Evolutionary conservation across 75 land plant genomes (phyloP), one percentile per base, ranked within the genome.

Genomic region (Pinus tabuliformis): DNA sequence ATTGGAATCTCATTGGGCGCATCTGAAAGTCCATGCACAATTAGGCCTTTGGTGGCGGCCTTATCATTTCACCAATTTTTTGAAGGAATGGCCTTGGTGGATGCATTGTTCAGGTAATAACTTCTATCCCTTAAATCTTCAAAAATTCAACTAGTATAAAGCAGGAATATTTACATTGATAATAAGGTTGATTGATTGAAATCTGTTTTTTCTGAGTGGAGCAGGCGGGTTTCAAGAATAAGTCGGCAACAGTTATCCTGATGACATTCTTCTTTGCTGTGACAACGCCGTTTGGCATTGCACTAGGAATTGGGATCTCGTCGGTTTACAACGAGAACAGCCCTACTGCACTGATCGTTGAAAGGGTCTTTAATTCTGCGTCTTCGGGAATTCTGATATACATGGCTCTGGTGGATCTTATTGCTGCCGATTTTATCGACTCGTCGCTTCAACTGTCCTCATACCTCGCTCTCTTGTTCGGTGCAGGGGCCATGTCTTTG

Each of bases 1-100:
- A 83, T 86, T 37, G 88, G 86, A 2, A 58, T 86, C 4, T 76
- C 85, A 18, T 26, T 86, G 70, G 88, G 86, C 5, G 78, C 79
- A 28, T 80, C 84, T 5, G 72, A 80, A 18, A 83, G 75, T 56
- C 62, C 75, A 36, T 76, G 81, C 58, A 86, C 86, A 16, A 86
- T 86, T 14, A 77, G 66, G 58, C 79, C 83, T 2, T 77, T 86
- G 16, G 24, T 86, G 0, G 86, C 78, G 15, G 86, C 86, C 3
- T 73, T 86, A 0, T 70, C 64, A 36, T 86, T 86, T 74, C 88
- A 86, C 62, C 88, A 83, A 75, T 66, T 86, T 62, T 86, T 86
- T 54, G 85, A 83, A 80, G 88, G 88, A 11, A 83, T 83, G 78
- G 84, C 3, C 72, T 84, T 28, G 85, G 83, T 15, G 85, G 85